Evolutionary conservation across 73 alveolate genomes (phyloP).

Genomic region (Breviolum minutum): DNA sequence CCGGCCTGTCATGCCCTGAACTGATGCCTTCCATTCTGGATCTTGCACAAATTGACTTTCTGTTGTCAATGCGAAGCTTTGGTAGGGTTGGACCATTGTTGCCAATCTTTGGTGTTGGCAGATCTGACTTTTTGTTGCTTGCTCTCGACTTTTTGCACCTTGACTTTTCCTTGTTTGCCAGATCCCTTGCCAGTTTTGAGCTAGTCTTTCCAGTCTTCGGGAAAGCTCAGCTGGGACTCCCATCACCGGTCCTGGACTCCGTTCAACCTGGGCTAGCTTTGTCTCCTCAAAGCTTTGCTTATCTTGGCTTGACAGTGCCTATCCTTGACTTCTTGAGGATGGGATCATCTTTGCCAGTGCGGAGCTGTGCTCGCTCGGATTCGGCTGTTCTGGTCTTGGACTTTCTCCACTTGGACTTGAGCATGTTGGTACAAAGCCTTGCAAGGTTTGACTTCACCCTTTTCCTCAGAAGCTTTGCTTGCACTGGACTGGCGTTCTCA

Average conservation of each 20-base stretch:
- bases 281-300: background rate
- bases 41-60: background rate
- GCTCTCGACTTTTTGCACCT: constrained; percentile 25
- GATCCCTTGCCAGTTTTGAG: background rate
- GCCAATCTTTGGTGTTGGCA: background rate
- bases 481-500: background rate
- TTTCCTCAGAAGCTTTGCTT: background rate
- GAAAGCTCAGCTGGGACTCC: background rate
- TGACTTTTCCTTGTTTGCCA: background rate
- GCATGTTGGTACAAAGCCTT: background rate
- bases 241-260: background rate
- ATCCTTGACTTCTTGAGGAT: background rate
- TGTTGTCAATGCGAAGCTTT: background rate
- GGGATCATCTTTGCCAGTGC: background rate
- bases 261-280: background rate
- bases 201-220: background rate
- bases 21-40: background rate
- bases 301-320: background rate
- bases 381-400: background rate
- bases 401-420: constrained; percentile 18
- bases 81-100: background rate
- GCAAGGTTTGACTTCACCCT: background rate
- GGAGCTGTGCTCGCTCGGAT: constrained; percentile 9
- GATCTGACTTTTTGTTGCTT: background rate
- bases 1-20: constrained; percentile 29